Base-by-base conservation (phyloP, 345 rosid species). In the Turnera subulata region DNA sequence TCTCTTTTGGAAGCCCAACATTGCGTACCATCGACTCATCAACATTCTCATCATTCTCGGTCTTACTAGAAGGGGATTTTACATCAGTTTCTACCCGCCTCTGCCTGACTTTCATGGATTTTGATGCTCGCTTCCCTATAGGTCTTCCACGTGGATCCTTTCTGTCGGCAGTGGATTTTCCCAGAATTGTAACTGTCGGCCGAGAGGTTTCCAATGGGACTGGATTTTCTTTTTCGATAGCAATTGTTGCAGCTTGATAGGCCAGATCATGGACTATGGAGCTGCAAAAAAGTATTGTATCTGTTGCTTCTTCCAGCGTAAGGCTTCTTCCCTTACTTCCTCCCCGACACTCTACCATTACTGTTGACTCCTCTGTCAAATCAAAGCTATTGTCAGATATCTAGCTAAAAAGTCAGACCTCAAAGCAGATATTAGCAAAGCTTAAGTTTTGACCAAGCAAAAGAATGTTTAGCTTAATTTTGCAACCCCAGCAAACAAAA, bases 271-370 rank as follows among this genome's bases (percentile, higher is more conserved):
- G 96, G 63, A 93, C 91, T 38, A 93, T 84, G 65, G 99, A 89
- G 73, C 95, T 87, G 76, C 99, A 89, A 73, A 93, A 85, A 42
- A 89, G 95, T 67, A 90, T 87, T 16, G 97, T 76, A 55, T 84
- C 95, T 0, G 97, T 85, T 56, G 96, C 99, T 80, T 93, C 99
- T 76, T 93, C 97, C 11, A 85, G 94, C 10, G 96, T 89, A 53
- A 85, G 82, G 90, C 97, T 87, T 71, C 82, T 93, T 49, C 72
- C 75, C 73, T 79, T 87, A 50, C 75, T 89, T 73, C 86, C 77
- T 58, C 63, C 76, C 23, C 33, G 73, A 63, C 81, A 72, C 67
- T 85, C 87, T 60, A 89, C 80, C 75, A 76, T 52, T 6, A 87
- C 77, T 14, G 83, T 83, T 50, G 96, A 87, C 42, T 83, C 95